Evolutionary conservation across 2,329 filamentous ascomycete species (phyloP).

Genomic region (Penicillium sp.): DNA sequence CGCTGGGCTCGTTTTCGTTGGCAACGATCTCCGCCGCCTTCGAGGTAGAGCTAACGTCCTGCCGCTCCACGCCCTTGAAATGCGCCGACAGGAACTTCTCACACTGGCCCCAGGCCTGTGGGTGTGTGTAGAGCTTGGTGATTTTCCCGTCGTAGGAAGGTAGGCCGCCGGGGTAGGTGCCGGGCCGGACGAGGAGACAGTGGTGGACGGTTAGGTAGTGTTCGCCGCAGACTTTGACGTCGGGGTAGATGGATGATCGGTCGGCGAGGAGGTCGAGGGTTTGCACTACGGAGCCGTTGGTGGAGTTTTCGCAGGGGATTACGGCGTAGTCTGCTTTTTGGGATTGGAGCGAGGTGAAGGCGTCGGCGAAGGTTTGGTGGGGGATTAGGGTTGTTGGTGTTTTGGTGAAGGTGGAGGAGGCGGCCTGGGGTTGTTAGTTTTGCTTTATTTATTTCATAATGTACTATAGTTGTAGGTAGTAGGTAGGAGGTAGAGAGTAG

Average conservation of each 20-base stretch:
- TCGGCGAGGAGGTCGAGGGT: conserved; percentile 90
- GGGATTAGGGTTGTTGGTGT: conserved; percentile 37
- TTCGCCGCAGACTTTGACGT: conserved; percentile 79
- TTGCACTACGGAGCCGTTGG: conserved; percentile 88
- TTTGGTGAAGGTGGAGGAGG: conserved; percentile 55
- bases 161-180: conserved; percentile 25
- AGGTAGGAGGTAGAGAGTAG: too few relatives aligned
- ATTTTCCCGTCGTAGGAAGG: conserved; percentile 60
- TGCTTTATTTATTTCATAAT: too few relatives aligned
- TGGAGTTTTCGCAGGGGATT: conserved; percentile 94
- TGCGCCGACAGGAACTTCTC: conserved; percentile 71
- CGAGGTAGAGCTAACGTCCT: conserved; percentile 85
- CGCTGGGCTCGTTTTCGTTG: conserved; percentile 64
- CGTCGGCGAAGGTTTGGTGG: conserved; percentile 57
- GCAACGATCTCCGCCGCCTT: conserved; percentile 78
- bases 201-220: conserved; percentile 87
- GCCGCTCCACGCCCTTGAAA: conserved; percentile 74
- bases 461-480: too few relatives aligned
- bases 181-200: conserved; percentile 68
- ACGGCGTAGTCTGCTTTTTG: conserved; percentile 71
- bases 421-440: conserved; percentile 48
- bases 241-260: conserved; percentile 63
- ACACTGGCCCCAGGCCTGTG: conserved; percentile 94
- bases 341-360: conserved; percentile 78
- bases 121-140: conserved; percentile 84